A percentile compares a stretch with the other conserved stretches of the same genome.
Conservation (phyloP, 345 rosid genomes). For the Mallotus nudiflorus region DNA sequence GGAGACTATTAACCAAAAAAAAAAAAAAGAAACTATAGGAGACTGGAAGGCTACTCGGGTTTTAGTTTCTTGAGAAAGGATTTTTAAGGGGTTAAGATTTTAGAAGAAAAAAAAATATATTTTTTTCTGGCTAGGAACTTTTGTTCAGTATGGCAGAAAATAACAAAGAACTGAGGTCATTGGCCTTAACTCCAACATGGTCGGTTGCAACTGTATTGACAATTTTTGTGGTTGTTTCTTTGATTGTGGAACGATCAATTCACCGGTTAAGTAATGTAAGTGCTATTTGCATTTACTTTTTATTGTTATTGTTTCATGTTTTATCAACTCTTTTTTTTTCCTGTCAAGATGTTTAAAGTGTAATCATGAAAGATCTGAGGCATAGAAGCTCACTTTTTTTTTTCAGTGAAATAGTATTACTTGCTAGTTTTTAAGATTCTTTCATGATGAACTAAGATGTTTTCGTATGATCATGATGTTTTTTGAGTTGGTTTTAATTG, state of each 20-base stretch:
- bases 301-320: not conserved
- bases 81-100: slow-evolving; percentile 4
- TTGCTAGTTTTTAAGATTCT: not conserved
- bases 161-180: slow-evolving; percentile 54
- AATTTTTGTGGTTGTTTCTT: slow-evolving; percentile 74
- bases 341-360: not conserved
- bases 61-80: slow-evolving; percentile 4
- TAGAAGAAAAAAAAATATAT: slow-evolving; percentile 3
- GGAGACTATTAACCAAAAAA: no score
- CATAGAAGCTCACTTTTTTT: not conserved
- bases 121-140: slow-evolving; percentile 9
- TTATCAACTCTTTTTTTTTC: no score
- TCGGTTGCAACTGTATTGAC: slow-evolving; percentile 93
- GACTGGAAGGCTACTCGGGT: not conserved
- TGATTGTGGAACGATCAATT: slow-evolving; percentile 84
- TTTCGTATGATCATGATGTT: not conserved
- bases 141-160: slow-evolving; percentile 26
- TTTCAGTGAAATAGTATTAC: not conserved
- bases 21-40: no score
- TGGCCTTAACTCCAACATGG: slow-evolving; percentile 93
- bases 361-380: not conserved
- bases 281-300: slow-evolving; percentile 2
- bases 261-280: slow-evolving; percentile 75
- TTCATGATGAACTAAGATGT: not conserved
- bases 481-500: not conserved